Evolutionary conservation across 441 rosid species (phyloP), one percentile per base, ranked within the genome.

Genomic region (Pelargonium cotyledonis): DNA sequence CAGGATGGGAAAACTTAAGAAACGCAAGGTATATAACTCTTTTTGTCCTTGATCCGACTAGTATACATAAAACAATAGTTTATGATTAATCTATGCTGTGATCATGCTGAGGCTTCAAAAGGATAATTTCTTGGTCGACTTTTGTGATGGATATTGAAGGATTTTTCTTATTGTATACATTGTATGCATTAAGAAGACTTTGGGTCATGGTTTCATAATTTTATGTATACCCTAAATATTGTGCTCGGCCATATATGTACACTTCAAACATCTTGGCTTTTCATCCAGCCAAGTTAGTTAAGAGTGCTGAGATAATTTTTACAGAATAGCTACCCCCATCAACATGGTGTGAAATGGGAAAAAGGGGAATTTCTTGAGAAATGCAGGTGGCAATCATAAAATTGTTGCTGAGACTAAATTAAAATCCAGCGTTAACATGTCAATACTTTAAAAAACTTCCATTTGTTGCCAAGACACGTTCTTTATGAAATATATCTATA

Each of bases 1-100:
- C 46, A 81, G 76, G 74, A 72, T 11, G 64, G 84, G 78, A 68
- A 85, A 83, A 75, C 49, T 74, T 23, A 83, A 84, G 75, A 86
- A 82, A 75, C 83, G 71, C 67, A 85, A 84, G 90, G 91, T 88
- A 73, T 61, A 16, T 47, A 44, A 31, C 29, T 57, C 7, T 38
- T 14, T 10, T 47, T 9, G n/a, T 47, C 53, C 1, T 47, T n/a
- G 12, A 47, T 14, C n/a, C n/a, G 3, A 47, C 11, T 14, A 9
- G 1, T 47, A 21, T 55, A 8, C 11, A 18, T 51, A 46, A 6
- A 21, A 11, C 15, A 55, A 35, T 6, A 6, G 38, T 65, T 1
- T 8, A 8, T 40, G 7, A 0, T 9, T 49, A 23, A 19, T 67
- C 7, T 57, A 2, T 4, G 18, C 55, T 5, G 46, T 26, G 23